These are phyloP conservation scores for Skeletonema menzelii DNA, from an alignment of 108 stramenopile species.

Conservation along the genomic window DNA sequence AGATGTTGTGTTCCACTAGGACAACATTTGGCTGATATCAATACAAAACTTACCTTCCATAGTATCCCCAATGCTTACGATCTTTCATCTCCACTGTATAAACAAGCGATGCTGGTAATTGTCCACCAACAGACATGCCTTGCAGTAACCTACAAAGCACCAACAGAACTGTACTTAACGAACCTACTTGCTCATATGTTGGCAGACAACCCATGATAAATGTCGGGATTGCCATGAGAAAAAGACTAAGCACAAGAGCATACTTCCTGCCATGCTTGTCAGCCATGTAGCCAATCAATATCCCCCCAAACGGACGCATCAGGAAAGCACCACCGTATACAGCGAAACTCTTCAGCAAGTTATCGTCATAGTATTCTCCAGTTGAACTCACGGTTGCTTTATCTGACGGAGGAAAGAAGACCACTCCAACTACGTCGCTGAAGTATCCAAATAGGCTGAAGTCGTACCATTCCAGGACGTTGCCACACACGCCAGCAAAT, in stretches of 20 bases:
- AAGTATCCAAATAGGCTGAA: slow-evolving; percentile 75
- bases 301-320: slow-evolving; percentile 74
- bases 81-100: slow-evolving; percentile 64
- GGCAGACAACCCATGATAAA: slow-evolving; percentile 88
- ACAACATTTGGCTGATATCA: no score
- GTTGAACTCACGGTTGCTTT: slow-evolving; percentile 10
- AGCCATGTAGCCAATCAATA: slow-evolving; percentile 73
- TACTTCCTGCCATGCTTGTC: slow-evolving; percentile 75
- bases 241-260: slow-evolving; percentile 64
- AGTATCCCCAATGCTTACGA: slow-evolving; percentile 62
- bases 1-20: no score
- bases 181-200: slow-evolving; percentile 68
- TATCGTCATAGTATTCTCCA: slow-evolving; percentile 22
- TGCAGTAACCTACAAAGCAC: slow-evolving; percentile 80
- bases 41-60: no score
- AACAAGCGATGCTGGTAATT: slow-evolving; percentile 74
- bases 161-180: slow-evolving; percentile 58
- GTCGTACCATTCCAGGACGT: slow-evolving; percentile 58
- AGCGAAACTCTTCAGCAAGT: slow-evolving; percentile 74
- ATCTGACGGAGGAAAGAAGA: slow-evolving; percentile 61
- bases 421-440: slow-evolving; percentile 55
- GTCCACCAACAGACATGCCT: slow-evolving; percentile 86
- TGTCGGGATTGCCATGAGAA: slow-evolving; percentile 82
- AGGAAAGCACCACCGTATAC: slow-evolving; percentile 90
- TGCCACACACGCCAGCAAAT: not conserved